Conservation (phyloP, 306 rosid genomes). For the Quercus rubra region DNA sequence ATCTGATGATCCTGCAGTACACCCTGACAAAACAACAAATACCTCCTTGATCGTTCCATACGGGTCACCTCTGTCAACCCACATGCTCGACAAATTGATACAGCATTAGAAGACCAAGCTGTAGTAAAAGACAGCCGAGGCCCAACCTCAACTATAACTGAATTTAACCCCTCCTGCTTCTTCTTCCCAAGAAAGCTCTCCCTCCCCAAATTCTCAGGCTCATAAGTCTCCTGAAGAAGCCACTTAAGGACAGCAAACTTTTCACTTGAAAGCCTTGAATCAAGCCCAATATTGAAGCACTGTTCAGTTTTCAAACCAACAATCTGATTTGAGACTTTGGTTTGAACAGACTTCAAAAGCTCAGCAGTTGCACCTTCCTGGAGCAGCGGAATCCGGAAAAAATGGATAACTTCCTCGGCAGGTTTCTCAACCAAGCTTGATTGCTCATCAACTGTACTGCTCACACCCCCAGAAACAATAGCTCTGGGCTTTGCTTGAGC, state of each 20-base stretch:
- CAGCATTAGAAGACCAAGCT: constrained; percentile 92
- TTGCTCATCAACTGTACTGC: constrained; percentile 41
- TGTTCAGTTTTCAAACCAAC: constrained; percentile 72
- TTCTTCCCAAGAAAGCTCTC: constrained; percentile 84
- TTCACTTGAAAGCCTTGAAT: constrained; percentile 39
- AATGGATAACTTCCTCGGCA: constrained; percentile 51
- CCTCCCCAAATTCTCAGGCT: constrained; percentile 70
- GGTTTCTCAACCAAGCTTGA: constrained; percentile 48
- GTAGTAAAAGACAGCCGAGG: constrained; percentile 90
- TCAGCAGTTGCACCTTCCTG: constrained; percentile 70
- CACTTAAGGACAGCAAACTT: constrained; percentile 62
- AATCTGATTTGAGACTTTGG: constrained; percentile 62
- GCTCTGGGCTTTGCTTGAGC: constrained; percentile 50
- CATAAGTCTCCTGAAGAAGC: constrained; percentile 90
- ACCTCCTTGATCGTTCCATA: constrained; percentile 86
- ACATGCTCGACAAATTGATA: constrained; percentile 81
- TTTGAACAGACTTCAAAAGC: constrained; percentile 64
- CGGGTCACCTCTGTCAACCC: constrained; percentile 82
- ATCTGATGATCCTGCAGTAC: constrained; percentile 52
- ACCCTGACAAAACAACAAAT: constrained; percentile 50
- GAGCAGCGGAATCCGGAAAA: constrained; percentile 61
- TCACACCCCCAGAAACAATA: constrained; percentile 42
- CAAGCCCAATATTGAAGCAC: constrained; percentile 68
- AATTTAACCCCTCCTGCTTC: constrained; percentile 51
- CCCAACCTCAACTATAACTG: constrained; percentile 75